Evolutionary conservation across 805 yeast species (phyloP).

Genomic region (Candida takata): DNA sequence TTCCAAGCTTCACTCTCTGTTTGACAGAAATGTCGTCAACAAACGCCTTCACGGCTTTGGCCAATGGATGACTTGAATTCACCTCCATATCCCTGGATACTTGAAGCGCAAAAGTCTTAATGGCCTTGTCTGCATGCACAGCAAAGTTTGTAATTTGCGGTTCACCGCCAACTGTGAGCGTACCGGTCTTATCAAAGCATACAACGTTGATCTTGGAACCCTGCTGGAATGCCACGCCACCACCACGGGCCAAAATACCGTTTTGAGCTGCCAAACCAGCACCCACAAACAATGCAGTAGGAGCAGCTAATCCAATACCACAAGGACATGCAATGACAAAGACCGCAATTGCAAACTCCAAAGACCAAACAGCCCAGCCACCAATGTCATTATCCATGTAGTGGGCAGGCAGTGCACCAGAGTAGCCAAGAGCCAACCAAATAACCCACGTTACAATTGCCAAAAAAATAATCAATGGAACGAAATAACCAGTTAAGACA

Average conservation of each 20-base stretch:
- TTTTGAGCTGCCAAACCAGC: slow-evolving; percentile 71
- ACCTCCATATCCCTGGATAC: slow-evolving; percentile 52
- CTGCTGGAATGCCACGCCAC: slow-evolving; percentile 78
- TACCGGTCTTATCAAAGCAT: slow-evolving; percentile 77
- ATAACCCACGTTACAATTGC: slow-evolving; percentile 62
- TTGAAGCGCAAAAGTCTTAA: slow-evolving; percentile 29
- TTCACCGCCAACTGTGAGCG: slow-evolving; percentile 59
- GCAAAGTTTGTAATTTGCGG: slow-evolving; percentile 47
- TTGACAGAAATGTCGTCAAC: slow-evolving; percentile 21
- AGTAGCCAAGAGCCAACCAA: slow-evolving; percentile 55
- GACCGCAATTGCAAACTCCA: slow-evolving; percentile 71
- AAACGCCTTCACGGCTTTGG: slow-evolving; percentile 45
- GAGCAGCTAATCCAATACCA: slow-evolving; percentile 81
- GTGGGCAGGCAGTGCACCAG: slow-evolving; percentile 43
- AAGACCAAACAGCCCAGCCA: slow-evolving; percentile 74
- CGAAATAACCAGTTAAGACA: slow-evolving; percentile 60
- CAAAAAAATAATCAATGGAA: slow-evolving; percentile 55
- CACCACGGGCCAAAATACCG: slow-evolving; percentile 73
- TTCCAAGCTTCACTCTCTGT: slow-evolving; percentile 15
- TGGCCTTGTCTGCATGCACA: slow-evolving; percentile 15
- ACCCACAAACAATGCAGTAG: slow-evolving; percentile 76
- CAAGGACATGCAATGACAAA: slow-evolving; percentile 84
- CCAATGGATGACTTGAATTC: slow-evolving; percentile 64
- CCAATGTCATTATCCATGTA: slow-evolving; percentile 62
- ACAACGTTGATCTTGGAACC: slow-evolving; percentile 56